phyloP scores from a whole-genome alignment of 257 asterid species.

The Oldenlandia corymbosa region DNA sequence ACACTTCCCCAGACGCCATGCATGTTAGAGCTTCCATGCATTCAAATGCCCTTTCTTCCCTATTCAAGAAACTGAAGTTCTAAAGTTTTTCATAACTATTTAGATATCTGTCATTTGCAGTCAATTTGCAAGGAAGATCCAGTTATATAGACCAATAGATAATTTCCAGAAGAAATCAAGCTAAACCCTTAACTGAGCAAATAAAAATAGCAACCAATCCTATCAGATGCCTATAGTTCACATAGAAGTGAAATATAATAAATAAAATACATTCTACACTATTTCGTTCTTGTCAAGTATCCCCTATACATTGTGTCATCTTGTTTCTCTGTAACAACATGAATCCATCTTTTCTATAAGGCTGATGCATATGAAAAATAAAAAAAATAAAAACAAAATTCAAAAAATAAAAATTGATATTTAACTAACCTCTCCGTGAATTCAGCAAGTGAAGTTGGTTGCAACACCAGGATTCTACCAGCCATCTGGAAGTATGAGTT shows the following conservation, averaged over 20 bases:
- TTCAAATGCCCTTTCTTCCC: too few relatives aligned
- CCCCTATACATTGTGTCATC: neutral
- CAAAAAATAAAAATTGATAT: slow-evolving; percentile 6
- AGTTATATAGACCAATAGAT: neutral
- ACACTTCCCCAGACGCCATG: too few relatives aligned
- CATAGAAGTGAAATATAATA: slow-evolving; percentile 1
- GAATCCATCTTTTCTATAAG: slow-evolving; percentile 16
- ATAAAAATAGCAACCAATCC: neutral
- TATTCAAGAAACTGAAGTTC: neutral
- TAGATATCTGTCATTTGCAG: too few relatives aligned
- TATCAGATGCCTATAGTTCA: neutral
- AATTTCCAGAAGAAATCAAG: neutral
- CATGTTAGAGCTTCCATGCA: too few relatives aligned
- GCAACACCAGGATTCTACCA: slow-evolving; percentile 72
- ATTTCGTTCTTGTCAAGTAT: neutral
- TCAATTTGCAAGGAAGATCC: neutral
- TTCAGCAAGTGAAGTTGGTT: slow-evolving; percentile 66
- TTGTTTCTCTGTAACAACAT: slow-evolving; percentile 5
- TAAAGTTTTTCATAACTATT: neutral
- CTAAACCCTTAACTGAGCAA: neutral
- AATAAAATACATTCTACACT: neutral
- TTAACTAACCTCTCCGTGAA: slow-evolving; percentile 57
- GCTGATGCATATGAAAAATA: too few relatives aligned
- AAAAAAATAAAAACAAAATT: too few relatives aligned
- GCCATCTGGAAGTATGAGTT: slow-evolving; percentile 59